Base-by-base conservation (phyloP, 148 eudicot species). In the Drosera capensis region DNA sequence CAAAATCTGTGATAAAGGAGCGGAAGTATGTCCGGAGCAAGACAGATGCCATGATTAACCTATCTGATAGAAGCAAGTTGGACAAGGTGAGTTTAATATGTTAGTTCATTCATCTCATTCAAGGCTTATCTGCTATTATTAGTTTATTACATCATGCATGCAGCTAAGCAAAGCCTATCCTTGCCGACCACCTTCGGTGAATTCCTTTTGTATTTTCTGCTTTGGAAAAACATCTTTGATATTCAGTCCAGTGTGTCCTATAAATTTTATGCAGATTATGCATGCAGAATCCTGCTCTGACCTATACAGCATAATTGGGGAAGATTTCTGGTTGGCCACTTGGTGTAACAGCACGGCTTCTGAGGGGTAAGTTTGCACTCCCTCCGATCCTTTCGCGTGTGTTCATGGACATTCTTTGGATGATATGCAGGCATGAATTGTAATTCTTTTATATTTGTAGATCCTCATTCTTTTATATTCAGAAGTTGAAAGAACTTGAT, bases 251-350 rank as follows among this genome's bases (percentile, higher is more conserved):
- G n/a, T n/a, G n/a, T n/a, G 8, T 47, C 62, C 18, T 60, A 4
- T 29, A 17, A 40, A 42, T 31, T 44, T 42, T 52, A 37, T 67
- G 65, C 72, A 90, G 97, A 54, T 90, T 59, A 48, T 68, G 82
- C 55, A 59, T 43, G 93, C 93, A 19, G 74, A 75, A 45, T 80
- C 97, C 40, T 84, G 85, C 58, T 69, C 78, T 35, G 99, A 90
- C 57, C 88, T 90, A 43, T 68, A 90, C 67, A 67, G 63, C 68
- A 62, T 52, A 44, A 70, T 90, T 24, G 93, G 95, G 21, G 78
- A 90, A 51, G 99, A 90, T 58, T 90, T 90, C 74, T 90, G 95
- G 95, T 68, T 81, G 59, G 66, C 93, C 50, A 90, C 99, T 55
- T 71, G 85, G 88, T 90, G 99, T 70, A 57, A 62, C 51, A 90